phyloP scores from a whole-genome alignment of 352 stramenopile species.

The Stramenopiles sp. region DNA sequence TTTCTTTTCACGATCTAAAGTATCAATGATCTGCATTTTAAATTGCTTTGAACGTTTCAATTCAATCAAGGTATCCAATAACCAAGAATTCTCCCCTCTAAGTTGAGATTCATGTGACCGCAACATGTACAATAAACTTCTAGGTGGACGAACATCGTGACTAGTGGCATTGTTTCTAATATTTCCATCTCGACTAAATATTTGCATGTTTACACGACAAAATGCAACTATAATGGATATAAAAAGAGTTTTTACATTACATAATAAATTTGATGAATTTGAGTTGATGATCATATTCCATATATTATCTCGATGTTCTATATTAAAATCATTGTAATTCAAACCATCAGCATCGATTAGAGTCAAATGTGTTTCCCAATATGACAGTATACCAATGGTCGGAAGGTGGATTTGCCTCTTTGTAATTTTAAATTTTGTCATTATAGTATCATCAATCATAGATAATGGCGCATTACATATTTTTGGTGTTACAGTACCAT shows the following conservation, averaged over 20 bases:
- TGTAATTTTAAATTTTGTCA: background rate
- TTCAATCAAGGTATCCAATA: background rate
- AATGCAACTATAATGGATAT: background rate
- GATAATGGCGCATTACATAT: background rate
- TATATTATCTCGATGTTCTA: background rate
- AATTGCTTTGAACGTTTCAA: background rate
- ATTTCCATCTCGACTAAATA: background rate
- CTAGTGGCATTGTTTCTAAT: too few relatives aligned
- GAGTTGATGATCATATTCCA: background rate
- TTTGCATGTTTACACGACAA: background rate
- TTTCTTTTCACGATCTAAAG: background rate
- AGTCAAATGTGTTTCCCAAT: background rate
- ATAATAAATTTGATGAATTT: background rate
- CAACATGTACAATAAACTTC: background rate
- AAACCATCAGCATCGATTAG: background rate
- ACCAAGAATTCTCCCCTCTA: background rate
- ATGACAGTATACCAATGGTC: background rate
- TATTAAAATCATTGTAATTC: background rate
- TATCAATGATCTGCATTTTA: background rate
- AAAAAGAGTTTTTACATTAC: background rate
- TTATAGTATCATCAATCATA: background rate
- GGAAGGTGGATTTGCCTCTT: background rate
- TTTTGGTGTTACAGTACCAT: background rate
- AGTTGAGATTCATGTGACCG: background rate
- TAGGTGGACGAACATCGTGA: background rate